Percentiles rank a stretch among this genome's conserved stretches.
These are phyloP conservation scores for Candida ipomoeae DNA, from an alignment of 805 yeast genomes.

Conservation along the genomic window DNA sequence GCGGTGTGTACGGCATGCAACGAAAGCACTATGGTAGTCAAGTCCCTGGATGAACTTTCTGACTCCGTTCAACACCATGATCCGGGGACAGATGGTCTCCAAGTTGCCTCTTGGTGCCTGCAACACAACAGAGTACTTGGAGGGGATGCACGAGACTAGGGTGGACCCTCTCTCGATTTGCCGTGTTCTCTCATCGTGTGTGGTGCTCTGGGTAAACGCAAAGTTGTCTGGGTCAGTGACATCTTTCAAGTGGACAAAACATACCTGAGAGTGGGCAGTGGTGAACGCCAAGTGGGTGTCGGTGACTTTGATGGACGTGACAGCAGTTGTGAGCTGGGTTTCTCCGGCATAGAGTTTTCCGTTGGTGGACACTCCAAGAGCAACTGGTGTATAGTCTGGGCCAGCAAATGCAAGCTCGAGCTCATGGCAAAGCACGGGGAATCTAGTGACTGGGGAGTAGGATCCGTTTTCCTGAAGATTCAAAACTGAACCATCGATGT, in stretches of 20 bases:
- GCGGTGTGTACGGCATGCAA: constrained; percentile 84
- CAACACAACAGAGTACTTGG: constrained; percentile 73
- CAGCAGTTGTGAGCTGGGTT: constrained; percentile 60
- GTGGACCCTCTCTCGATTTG: constrained; percentile 88
- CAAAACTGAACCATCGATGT: constrained; percentile 58
- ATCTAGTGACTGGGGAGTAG: constrained; percentile 39
- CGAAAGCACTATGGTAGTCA: constrained; percentile 69
- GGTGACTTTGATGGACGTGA: constrained; percentile 74
- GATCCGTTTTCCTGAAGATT: constrained; percentile 29
- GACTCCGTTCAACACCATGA: constrained; percentile 83
- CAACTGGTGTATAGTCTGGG: constrained; percentile 23
- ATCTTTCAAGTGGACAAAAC: constrained; percentile 68
- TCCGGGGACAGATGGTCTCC: constrained; percentile 90
- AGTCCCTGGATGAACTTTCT: constrained; percentile 58
- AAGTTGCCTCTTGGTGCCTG: constrained; percentile 96
- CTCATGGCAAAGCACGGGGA: constrained; percentile 69
- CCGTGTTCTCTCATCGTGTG: constrained; percentile 76
- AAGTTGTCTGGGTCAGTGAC: constrained; percentile 35
- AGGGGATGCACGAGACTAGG: constrained; percentile 77
- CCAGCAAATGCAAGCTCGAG: constrained; percentile 39
- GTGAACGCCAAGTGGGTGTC: constrained; percentile 75
- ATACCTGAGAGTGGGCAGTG: constrained; percentile 79
- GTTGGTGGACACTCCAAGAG: constrained; percentile 69
- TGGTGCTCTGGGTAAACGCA: constrained; percentile 20
- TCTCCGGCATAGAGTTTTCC: constrained; percentile 73